Conservation (phyloP, 2,329 filamentous ascomycete genomes). For the Colletotrichum coccodes region DNA sequence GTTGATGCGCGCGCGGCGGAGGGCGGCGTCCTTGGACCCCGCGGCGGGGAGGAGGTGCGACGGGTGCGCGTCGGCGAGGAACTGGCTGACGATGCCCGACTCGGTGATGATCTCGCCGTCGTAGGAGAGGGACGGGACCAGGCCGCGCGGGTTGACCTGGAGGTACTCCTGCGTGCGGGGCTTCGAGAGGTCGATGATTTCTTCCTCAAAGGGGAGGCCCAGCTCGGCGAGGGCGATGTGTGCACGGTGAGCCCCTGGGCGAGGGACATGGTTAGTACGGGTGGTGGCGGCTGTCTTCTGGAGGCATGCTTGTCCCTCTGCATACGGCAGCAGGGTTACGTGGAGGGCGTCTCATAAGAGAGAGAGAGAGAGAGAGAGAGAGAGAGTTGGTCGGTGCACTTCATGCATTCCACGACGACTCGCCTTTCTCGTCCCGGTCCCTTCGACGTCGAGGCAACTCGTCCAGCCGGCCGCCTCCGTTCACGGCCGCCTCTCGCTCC, state of each 20-base stretch:
- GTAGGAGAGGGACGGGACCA: constrained; percentile 78
- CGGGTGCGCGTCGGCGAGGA: constrained; percentile 75
- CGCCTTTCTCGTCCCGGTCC: constrained; percentile 4
- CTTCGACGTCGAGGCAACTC: constrained; percentile 22
- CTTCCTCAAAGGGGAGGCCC: constrained; percentile 73
- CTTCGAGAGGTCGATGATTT: constrained; percentile 75
- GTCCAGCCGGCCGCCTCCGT: neutral
- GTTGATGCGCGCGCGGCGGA: constrained; percentile 71
- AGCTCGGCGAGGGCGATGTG: constrained; percentile 78
- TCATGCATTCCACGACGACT: constrained; percentile 38
- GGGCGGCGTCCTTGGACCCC: constrained; percentile 61
- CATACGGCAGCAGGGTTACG: neutral
- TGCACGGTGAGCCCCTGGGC: constrained; percentile 74
- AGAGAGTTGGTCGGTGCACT: neutral
- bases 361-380: no score
- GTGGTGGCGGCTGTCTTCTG: neutral
- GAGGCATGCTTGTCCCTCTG: neutral
- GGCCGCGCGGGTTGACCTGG: constrained; percentile 80
- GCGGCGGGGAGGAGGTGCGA: constrained; percentile 71
- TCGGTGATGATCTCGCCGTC: constrained; percentile 76
- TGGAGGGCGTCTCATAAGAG: neutral
- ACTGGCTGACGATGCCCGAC: constrained; percentile 78
- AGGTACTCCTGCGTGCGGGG: constrained; percentile 81
- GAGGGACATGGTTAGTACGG: neutral
- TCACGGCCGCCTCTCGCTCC: constrained; percentile 24